A percentile compares a stretch with the other conserved stretches of the same genome.
These are phyloP conservation scores for Melampsora larici-populina DNA, from an alignment of 1,284 basidiomycete genomes.

Conservation along the genomic window DNA sequence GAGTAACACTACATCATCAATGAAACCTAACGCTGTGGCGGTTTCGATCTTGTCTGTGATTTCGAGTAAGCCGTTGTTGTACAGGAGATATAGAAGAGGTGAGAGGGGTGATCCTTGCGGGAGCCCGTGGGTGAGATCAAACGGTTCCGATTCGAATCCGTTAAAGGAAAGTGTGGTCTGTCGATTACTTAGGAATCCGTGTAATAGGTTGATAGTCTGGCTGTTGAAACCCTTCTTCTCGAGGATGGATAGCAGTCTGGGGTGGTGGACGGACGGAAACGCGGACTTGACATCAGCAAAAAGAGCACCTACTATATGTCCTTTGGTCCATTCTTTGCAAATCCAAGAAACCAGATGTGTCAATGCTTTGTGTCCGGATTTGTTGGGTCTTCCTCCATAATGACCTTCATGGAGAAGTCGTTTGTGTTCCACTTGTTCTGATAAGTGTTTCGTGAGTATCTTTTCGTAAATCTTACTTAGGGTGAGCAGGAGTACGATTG, in stretches of 20 bases:
- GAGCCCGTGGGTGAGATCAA: too few species aligned
- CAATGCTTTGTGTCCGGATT: too few species aligned
- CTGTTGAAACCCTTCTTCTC: not conserved
- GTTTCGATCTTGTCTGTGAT: not conserved
- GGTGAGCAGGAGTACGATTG: too few species aligned
- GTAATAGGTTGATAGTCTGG: not conserved
- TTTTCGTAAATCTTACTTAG: too few species aligned
- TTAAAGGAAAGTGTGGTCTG: not conserved
- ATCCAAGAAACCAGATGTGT: not conserved
- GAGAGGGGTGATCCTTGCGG: constrained; percentile 23
- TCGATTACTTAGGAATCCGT: not conserved
- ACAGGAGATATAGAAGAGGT: not conserved
- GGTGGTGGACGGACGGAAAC: not conserved
- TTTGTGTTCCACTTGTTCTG: too few species aligned
- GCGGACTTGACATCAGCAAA: not conserved
- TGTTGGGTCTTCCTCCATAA: too few species aligned
- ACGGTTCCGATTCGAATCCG: not conserved
- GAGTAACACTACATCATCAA: too few species aligned
- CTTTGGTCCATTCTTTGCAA: not conserved
- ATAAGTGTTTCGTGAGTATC: too few species aligned
- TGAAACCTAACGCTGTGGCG: not conserved
- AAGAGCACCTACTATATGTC: not conserved
- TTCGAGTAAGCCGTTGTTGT: not conserved
- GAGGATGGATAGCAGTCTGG: too few species aligned
- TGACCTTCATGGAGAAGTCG: too few species aligned